Evolutionary conservation across 441 rosid genomes (phyloP), one percentile per base, ranked within the genome.

Genomic region (Gossypium davidsonii): DNA sequence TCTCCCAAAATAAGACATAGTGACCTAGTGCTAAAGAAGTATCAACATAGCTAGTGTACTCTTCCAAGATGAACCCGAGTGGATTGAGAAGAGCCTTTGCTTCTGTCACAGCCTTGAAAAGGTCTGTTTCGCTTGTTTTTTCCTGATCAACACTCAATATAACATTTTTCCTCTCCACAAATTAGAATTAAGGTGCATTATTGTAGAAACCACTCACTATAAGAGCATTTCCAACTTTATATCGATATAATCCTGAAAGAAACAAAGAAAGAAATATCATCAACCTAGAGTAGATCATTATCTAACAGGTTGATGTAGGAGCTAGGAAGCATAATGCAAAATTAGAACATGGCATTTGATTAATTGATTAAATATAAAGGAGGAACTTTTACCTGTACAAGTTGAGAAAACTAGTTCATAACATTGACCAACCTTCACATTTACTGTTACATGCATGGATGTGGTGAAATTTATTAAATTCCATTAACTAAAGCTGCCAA

Each of bases 51-150:
- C 92, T 84, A 0, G 90, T 89, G 84, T 86, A 90, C 51, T 87
- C 96, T 0, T 74, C 76, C n/a, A 92, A 70, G 18, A 82, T 76
- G 28, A 84, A 79, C 15, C 86, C 92, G 0, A 80, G 81, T 23
- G 84, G 85, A 21, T 86, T 87, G 0, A 92, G 80, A 8, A 77
- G 74, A 1, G 52, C 56, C 73, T 79, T 84, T 11, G 89, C 89
- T 80, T 81, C 75, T 25, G 75, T 73, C 18, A 90, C 85, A 11
- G 91, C 96, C 42, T 85, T 86, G n/a, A 84, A 80, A 14, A 90
- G 84, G 70, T 92, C 96, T 72, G 83, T 89, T 63, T 92, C 96
- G 10, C 86, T 89, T n/a, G 96, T 89, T 84, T 92, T 92, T 34
- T 90, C 96, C 0, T 88, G 60, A 73, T 85, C 90, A 0, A 88